Evolutionary conservation across 2,329 filamentous ascomycete genomes (phyloP), one percentile per base, ranked within the genome.

Genomic region (Paraphoma sp.): DNA sequence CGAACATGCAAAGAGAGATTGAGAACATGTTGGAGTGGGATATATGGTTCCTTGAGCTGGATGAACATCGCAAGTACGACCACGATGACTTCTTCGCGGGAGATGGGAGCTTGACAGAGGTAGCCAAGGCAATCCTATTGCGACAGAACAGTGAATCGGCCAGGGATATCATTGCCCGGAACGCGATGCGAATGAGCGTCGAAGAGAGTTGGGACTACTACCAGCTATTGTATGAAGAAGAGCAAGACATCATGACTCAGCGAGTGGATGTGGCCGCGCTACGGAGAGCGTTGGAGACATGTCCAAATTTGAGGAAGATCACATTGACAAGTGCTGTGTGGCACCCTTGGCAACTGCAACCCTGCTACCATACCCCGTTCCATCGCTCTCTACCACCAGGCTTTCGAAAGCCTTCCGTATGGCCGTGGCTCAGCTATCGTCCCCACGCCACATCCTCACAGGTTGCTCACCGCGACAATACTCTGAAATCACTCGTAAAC

Each of bases 281-380:
- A 2, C 48, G 66, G 12, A 70, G 74, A 42, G 76, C 68, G 2
- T 29, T 80, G 2, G 42, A 60, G 10, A 68, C 61, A 3, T 79
- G 81, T 43, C 73, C 76, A 0, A 65, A 63, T 2, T 62, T 82
- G 2, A 68, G 53, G 33, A 72, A 70, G 43, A 61, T 83, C 8
- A 79, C 68, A 0, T 53, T 82, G 11, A 81, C 80, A 3, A 75
- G 74, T 6, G 75, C 77, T 1, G 65, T 77, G 0, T 79, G 81
- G 57, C 77, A 77, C 0, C 62, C 62, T 10, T 63, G 67, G 43
- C 54, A 74, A 0, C 72, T 74, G n/a, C 47, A 53, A 0, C 80
- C 79, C 0, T 54, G 73, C 0, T 81, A 81, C 48, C 57, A 77
- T 17, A 81, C 80, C 0, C 80, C 80, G 1, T 78, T 78, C 63